Conservation (phyloP, 1,139 yeast species). For the Yamadazyma trypodendri region DNA sequence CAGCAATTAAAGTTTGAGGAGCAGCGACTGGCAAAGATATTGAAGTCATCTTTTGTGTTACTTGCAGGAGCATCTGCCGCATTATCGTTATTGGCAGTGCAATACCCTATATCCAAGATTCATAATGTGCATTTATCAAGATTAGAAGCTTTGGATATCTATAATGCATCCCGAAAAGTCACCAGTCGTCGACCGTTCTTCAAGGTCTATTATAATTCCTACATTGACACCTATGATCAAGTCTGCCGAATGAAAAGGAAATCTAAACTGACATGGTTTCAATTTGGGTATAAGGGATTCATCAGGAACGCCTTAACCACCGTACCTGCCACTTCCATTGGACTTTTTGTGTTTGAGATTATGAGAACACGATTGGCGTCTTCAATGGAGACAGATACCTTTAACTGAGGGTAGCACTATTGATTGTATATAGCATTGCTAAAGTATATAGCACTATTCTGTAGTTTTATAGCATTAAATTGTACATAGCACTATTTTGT, state of each 20-base stretch:
- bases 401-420: background rate
- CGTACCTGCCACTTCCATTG: constrained; percentile 85
- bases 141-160: constrained; percentile 75
- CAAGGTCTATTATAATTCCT: constrained; percentile 63
- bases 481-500: too few species aligned
- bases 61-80: constrained; percentile 93
- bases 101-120: constrained; percentile 77
- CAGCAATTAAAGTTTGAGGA: constrained; percentile 31
- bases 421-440: constrained; percentile 1
- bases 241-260: constrained; percentile 52
- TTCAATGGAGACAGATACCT: constrained; percentile 1
- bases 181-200: constrained; percentile 35
- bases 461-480: too few species aligned
- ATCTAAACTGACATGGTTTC: constrained; percentile 56
- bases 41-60: constrained; percentile 70
- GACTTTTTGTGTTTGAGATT: constrained; percentile 80
- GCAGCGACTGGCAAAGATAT: constrained; percentile 45
- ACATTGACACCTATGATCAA: constrained; percentile 68
- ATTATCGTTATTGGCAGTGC: constrained; percentile 68
- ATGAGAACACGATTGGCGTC: constrained; percentile 51
- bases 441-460: too few species aligned
- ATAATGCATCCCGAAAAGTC: constrained; percentile 42
- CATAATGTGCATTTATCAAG: constrained; percentile 80
- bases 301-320: constrained; percentile 68
- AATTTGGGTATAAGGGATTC: constrained; percentile 78